phyloP scores from a whole-genome alignment of 1,284 basidiomycete species.

The Marasmius fiardii region DNA sequence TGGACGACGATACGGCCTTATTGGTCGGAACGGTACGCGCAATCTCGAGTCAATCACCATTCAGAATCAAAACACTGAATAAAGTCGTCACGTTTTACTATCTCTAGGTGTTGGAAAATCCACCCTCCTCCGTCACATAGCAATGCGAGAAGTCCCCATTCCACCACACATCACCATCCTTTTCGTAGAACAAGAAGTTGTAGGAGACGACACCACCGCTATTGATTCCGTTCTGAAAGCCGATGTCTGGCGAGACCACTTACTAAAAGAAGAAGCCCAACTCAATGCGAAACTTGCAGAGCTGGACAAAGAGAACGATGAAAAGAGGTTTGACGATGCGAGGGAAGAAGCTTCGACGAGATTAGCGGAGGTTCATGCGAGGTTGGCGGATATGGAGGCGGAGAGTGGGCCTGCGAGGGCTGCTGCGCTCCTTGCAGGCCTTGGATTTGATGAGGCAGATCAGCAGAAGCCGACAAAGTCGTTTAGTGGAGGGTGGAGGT shows the following conservation, averaged over 20 bases:
- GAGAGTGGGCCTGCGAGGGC: conserved; percentile 95
- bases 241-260: conserved; percentile 93
- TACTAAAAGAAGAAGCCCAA: conserved; percentile 77
- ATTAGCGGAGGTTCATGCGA: conserved; percentile 89
- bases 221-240: conserved; percentile 95
- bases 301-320: conserved; percentile 73
- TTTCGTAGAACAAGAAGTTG: conserved; percentile 97
- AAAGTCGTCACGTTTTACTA: too few relatives aligned
- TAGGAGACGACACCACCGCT: conserved; percentile 92
- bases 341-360: conserved; percentile 85
- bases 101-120: conserved; percentile 90
- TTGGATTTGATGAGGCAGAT: conserved; percentile 90
- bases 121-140: conserved; percentile 93
- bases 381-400: conserved; percentile 95
- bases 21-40: conserved; percentile 75
- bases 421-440: conserved; percentile 84
- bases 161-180: conserved; percentile 94
- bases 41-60: too few relatives aligned
- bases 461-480: conserved; percentile 80
- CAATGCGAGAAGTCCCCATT: conserved; percentile 92
- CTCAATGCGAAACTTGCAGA: conserved; percentile 71
- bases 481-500: conserved; percentile 98
- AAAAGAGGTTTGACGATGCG: conserved; percentile 76
- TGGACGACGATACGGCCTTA: conserved; percentile 85
- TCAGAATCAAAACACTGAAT: too few relatives aligned